A percentile compares a stretch with the other conserved stretches of the same genome.
These are phyloP conservation scores for Saccharomyces hybrid DNA, from an alignment of 1,139 yeast species.

Conservation along the genomic window DNA sequence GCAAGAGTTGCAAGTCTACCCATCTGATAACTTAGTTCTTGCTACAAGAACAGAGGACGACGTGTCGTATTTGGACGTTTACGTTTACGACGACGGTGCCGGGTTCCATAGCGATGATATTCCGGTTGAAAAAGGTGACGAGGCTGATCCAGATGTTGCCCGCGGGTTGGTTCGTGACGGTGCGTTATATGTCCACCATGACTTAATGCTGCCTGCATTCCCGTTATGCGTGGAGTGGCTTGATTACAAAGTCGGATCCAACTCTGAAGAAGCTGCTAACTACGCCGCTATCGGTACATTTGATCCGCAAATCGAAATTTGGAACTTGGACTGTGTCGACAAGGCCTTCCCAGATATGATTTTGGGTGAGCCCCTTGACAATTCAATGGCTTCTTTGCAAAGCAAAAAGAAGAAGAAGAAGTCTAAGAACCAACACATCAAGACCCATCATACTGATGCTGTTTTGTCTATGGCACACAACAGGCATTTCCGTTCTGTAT, in stretches of 20 bases:
- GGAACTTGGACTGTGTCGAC: conserved; percentile 91
- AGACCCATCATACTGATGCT: conserved; percentile 88
- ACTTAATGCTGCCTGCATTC: conserved; percentile 92
- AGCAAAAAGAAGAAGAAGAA: conserved; percentile 47
- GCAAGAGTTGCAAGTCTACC: conserved; percentile 76
- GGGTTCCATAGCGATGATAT: conserved; percentile 59
- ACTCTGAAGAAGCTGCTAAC: conserved; percentile 54
- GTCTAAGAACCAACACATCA: conserved; percentile 47
- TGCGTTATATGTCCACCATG: conserved; percentile 88
- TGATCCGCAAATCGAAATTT: conserved; percentile 93
- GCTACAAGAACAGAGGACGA: conserved; percentile 97
- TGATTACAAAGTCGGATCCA: conserved; percentile 56
- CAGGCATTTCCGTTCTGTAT: conserved; percentile 68
- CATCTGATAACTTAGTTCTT: conserved; percentile 81
- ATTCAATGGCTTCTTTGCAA: conserved; percentile 38
- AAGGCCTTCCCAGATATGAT: conserved; percentile 92
- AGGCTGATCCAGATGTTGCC: conserved; percentile 57
- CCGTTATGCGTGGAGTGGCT: conserved; percentile 97
- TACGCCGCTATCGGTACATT: conserved; percentile 95
- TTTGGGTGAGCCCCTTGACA: conserved; percentile 66
- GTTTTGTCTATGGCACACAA: conserved; percentile 83
- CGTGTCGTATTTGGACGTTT: conserved; percentile 82
- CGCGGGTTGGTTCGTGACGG: conserved; percentile 64
- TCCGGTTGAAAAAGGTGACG: conserved; percentile 57
- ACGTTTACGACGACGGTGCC: conserved; percentile 91